Evolutionary conservation across 106 monocot species (phyloP).

Genomic region (Alisma plantagoaquatica): DNA sequence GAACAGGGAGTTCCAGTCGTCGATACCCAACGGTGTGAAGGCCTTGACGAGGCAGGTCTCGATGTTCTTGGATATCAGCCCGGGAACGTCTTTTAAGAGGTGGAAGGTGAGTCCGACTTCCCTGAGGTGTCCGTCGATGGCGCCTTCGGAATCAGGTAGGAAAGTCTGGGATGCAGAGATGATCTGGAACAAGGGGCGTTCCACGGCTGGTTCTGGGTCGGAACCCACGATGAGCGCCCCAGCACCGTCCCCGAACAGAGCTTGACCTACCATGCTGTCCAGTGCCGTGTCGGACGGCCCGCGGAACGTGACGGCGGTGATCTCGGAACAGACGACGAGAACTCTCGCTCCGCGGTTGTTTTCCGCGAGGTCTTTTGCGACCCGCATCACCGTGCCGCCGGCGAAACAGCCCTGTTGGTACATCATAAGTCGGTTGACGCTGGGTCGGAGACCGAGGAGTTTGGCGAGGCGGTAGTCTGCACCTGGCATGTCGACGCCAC

Average conservation of each 20-base stretch:
- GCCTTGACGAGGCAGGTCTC: conserved; percentile 38
- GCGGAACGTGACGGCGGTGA: conserved; percentile 66
- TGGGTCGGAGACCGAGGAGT: conserved; percentile 54
- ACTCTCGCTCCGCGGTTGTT: conserved; percentile 73
- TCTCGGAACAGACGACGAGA: conserved; percentile 69
- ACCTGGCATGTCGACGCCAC: conserved; percentile 76
- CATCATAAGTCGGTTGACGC: conserved; percentile 66
- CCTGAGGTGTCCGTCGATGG: conserved; percentile 56
- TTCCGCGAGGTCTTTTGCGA: conserved; percentile 81
- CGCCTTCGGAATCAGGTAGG: conserved; percentile 67
- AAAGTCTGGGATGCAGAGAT: conserved; percentile 40
- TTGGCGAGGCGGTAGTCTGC: conserved; percentile 72
- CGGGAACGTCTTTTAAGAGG: conserved; percentile 59
- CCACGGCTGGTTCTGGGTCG: conserved; percentile 31
- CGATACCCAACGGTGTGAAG: conserved; percentile 18
- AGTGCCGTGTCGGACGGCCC: conserved; percentile 46
- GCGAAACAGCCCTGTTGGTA: conserved; percentile 68
- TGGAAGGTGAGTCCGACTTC: conserved; percentile 60
- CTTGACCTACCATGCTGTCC: conserved; percentile 64
- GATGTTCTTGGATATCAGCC: conserved; percentile 67
- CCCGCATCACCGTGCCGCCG: conserved; percentile 57
- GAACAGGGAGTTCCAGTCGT: conserved; percentile 23
- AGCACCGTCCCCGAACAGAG: conserved; percentile 76
- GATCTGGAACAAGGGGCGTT: conserved; percentile 53
- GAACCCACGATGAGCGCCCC: conserved; percentile 64